Evolutionary conservation across 1,284 basidiomycete species (phyloP).

Genomic region (Cerioporus squamosus): DNA sequence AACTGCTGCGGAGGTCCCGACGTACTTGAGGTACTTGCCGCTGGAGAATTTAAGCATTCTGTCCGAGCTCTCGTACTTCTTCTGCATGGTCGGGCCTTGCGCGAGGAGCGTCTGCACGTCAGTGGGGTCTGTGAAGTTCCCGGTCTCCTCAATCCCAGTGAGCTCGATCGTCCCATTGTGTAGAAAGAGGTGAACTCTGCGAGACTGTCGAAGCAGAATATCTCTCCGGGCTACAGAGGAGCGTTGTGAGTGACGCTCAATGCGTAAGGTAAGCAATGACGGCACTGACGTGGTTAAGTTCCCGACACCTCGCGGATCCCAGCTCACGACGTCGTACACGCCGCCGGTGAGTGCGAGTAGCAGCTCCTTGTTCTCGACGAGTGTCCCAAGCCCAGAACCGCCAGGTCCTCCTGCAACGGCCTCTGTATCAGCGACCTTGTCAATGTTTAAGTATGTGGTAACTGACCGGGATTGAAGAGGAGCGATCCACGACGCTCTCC

Average conservation of each 20-base stretch:
- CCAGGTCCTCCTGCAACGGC: background rate
- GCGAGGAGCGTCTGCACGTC: conserved; percentile 9
- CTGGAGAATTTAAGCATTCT: conserved; percentile 6
- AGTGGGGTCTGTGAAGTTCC: conserved; percentile 12
- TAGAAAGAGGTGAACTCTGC: conserved; percentile 11
- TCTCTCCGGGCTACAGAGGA: conserved; percentile 7
- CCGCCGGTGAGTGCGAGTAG: conserved; percentile 2
- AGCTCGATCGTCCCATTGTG: conserved; percentile 16
- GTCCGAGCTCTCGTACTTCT: conserved; percentile 15
- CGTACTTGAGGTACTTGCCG: conserved; percentile 13
- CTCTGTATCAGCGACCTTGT: background rate
- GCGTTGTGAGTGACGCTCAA: too few relatives aligned
- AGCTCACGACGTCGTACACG: background rate
- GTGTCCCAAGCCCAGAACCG: background rate
- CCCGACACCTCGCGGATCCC: conserved; percentile 6
- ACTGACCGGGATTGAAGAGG: background rate
- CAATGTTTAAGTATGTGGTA: too few relatives aligned
- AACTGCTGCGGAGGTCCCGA: conserved; percentile 22
- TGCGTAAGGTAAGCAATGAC: background rate
- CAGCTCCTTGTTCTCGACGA: background rate
- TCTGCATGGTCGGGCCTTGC: conserved; percentile 9
- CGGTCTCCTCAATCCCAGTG: conserved; percentile 17
- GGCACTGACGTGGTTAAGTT: background rate
- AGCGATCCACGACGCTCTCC: conserved; percentile 3
- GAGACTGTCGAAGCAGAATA: conserved; percentile 11